Conservation (phyloP, 106 monocot genomes). For the Acorus gramineus region DNA sequence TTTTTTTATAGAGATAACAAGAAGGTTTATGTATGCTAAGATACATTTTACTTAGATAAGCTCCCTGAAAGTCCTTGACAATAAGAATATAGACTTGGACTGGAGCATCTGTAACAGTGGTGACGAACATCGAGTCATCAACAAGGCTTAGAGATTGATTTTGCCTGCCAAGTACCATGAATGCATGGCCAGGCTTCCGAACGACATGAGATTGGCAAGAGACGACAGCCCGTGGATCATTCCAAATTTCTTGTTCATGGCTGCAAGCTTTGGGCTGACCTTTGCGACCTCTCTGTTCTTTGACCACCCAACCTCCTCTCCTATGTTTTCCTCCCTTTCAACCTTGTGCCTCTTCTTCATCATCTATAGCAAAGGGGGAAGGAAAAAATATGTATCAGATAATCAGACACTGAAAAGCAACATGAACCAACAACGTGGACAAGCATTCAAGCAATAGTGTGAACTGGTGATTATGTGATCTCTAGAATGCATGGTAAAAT, state of each 20-base stretch:
- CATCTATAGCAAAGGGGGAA: slow-evolving; percentile 28
- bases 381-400: background rate
- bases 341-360: slow-evolving; percentile 90
- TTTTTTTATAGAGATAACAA: no score
- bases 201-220: slow-evolving; percentile 74
- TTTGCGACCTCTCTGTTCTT: slow-evolving; percentile 54
- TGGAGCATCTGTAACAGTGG: no score
- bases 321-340: slow-evolving; percentile 63
- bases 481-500: no score
- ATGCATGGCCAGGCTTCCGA: slow-evolving; percentile 74
- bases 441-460: no score
- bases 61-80: no score
- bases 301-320: slow-evolving; percentile 75
- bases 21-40: no score
- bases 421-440: no score
- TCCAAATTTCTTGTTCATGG: slow-evolving; percentile 86
- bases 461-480: no score
- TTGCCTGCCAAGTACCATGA: slow-evolving; percentile 83
- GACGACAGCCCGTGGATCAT: slow-evolving; percentile 88
- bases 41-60: no score
- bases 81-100: no score
- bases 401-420: no score
- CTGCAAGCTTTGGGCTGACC: slow-evolving; percentile 46
- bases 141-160: slow-evolving; percentile 26
- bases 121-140: no score